These are phyloP conservation scores for Oryza meridionalis DNA, from an alignment of 176 grass and related monocot genomes.

Conservation along the genomic window DNA sequence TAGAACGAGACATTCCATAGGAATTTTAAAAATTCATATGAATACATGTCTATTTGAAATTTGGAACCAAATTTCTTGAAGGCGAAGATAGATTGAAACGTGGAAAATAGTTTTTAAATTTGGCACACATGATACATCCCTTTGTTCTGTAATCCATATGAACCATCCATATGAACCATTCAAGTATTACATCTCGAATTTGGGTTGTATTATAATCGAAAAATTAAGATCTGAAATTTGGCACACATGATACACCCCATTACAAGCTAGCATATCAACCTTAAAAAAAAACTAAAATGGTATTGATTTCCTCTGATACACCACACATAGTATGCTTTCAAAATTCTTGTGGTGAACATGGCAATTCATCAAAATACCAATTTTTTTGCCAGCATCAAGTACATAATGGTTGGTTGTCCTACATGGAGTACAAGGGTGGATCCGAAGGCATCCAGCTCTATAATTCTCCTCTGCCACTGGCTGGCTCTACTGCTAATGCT, in stretches of 20 bases:
- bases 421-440: slow-evolving; percentile 3
- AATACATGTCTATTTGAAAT: too few species aligned
- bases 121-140: too few species aligned
- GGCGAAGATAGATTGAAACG: too few species aligned
- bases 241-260: neutral
- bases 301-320: neutral
- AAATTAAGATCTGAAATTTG: neutral
- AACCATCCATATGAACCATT: neutral
- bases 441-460: neutral
- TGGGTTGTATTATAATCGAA: neutral
- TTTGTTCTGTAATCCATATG: neutral
- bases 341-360: neutral
- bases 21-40: too few species aligned
- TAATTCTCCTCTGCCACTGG: slow-evolving; percentile 22
- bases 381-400: neutral
- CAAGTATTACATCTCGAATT: neutral
- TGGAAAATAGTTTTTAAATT: too few species aligned
- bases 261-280: neutral
- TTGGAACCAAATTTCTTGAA: too few species aligned
- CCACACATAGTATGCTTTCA: neutral
- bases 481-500: neutral
- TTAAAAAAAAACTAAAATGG: neutral
- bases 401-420: neutral
- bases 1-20: too few species aligned
- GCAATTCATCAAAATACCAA: neutral